Percentiles rank a stretch among this genome's conserved stretches.
phyloP scores from a whole-genome alignment of 257 asterid genomes.

The Ligustrum vulgare region DNA sequence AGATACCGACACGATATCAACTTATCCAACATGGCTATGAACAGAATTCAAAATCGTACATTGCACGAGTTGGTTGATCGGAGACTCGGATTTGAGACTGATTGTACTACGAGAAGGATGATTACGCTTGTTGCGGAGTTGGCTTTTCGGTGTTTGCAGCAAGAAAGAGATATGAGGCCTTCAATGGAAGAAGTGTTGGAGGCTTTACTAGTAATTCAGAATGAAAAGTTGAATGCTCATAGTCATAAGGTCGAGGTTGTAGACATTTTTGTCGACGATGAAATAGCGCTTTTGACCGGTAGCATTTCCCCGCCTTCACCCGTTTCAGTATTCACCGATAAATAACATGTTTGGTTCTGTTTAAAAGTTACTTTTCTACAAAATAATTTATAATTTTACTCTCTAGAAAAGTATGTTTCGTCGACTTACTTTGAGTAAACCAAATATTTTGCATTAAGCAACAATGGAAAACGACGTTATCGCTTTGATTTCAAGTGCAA shows the following conservation, averaged over 20 bases:
- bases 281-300: slow-evolving; percentile 31
- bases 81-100: slow-evolving; percentile 47
- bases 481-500: too few species aligned
- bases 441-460: too few species aligned
- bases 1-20: slow-evolving; percentile 73
- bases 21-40: slow-evolving; percentile 67
- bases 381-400: too few species aligned
- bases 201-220: slow-evolving; percentile 41
- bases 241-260: slow-evolving; percentile 34
- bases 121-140: slow-evolving; percentile 57
- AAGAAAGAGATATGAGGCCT: slow-evolving; percentile 69
- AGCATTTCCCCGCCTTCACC: slow-evolving; percentile 24
- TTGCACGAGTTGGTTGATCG: slow-evolving; percentile 73
- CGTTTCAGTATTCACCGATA: slow-evolving; percentile 20
- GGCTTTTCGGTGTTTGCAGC: slow-evolving; percentile 73
- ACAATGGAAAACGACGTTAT: too few species aligned
- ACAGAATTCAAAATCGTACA: slow-evolving; percentile 56
- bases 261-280: slow-evolving; percentile 41
- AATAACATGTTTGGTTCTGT: not conserved
- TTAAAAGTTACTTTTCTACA: too few species aligned
- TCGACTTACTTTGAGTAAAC: too few species aligned
- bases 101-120: slow-evolving; percentile 40
- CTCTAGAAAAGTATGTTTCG: too few species aligned
- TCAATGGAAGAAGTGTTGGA: slow-evolving; percentile 67
- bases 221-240: slow-evolving; percentile 28